A percentile compares a stretch with the other conserved stretches of the same genome.
Conservation (phyloP, 805 yeast species). For the Lipomyces japonicus region DNA sequence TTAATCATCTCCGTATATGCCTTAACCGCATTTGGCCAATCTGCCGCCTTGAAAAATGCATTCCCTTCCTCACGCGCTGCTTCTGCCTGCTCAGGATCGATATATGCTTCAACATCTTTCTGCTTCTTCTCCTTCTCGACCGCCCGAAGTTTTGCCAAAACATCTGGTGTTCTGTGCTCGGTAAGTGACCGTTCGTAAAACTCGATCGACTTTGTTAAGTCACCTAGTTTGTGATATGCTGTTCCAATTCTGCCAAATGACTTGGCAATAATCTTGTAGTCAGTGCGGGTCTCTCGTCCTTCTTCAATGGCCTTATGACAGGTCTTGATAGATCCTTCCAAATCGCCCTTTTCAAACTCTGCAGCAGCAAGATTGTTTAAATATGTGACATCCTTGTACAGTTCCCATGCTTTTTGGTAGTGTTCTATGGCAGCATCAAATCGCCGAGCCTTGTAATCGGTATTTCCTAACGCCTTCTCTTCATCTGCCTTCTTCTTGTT, state of each 20-base stretch:
- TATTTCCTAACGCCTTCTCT: slow-evolving; percentile 81
- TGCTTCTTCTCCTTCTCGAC: slow-evolving; percentile 82
- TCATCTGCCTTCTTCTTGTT: slow-evolving; percentile 41
- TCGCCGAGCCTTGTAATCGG: slow-evolving; percentile 75
- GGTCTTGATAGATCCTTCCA: slow-evolving; percentile 76
- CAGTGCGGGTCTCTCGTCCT: slow-evolving; percentile 87
- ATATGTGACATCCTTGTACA: slow-evolving; percentile 80
- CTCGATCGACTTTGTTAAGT: slow-evolving; percentile 68
- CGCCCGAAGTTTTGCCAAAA: slow-evolving; percentile 76
- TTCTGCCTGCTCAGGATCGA: slow-evolving; percentile 90
- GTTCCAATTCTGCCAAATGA: slow-evolving; percentile 90
- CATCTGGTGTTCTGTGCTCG: slow-evolving; percentile 95
- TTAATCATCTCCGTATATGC: slow-evolving; percentile 93
- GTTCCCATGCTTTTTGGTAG: slow-evolving; percentile 82
- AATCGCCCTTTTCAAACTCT: slow-evolving; percentile 91
- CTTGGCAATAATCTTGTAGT: slow-evolving; percentile 86
- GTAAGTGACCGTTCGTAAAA: slow-evolving; percentile 86
- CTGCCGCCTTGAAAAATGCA: slow-evolving; percentile 80
- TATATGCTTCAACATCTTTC: slow-evolving; percentile 70
- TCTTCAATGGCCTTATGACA: slow-evolving; percentile 79
- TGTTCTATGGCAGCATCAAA: slow-evolving; percentile 89
- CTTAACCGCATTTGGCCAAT: slow-evolving; percentile 95
- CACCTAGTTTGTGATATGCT: slow-evolving; percentile 68
- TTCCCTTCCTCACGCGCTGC: slow-evolving; percentile 92
- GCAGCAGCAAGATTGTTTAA: slow-evolving; percentile 98